Evolutionary conservation across 805 yeast genomes (phyloP).

Genomic region (Teunomyces cretensis): DNA sequence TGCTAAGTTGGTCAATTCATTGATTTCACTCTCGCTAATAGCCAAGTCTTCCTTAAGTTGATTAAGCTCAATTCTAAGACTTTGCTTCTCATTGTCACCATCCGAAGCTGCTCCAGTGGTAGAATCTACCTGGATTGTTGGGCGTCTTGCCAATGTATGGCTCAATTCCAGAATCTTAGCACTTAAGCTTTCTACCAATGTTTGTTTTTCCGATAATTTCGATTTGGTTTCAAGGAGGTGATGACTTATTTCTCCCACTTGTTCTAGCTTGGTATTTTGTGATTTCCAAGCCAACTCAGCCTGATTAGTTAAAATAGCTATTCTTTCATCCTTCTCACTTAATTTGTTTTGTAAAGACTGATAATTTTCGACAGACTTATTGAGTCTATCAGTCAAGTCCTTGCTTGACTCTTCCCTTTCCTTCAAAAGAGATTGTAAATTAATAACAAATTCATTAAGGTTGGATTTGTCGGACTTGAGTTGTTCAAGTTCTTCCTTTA

Average conservation of each 20-base stretch:
- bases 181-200: constrained; percentile 38
- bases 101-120: neutral
- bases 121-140: constrained; percentile 1
- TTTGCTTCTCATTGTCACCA: constrained; percentile 9
- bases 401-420: constrained; percentile 58
- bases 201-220: constrained; percentile 41
- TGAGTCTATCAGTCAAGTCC: constrained; percentile 50
- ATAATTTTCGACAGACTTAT: constrained; percentile 49
- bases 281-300: constrained; percentile 54
- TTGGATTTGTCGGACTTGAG: constrained; percentile 59
- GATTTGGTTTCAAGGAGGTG: constrained; percentile 45
- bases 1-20: constrained; percentile 64
- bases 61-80: constrained; percentile 35
- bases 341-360: constrained; percentile 46
- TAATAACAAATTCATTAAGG: constrained; percentile 55
- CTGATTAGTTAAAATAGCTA: constrained; percentile 53
- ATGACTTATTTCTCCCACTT: constrained; percentile 53
- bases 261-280: constrained; percentile 52
- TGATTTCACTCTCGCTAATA: constrained; percentile 54
- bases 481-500: constrained; percentile 51
- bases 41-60: constrained; percentile 54
- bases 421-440: constrained; percentile 57
- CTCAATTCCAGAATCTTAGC: constrained; percentile 26
- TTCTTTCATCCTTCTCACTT: constrained; percentile 53
- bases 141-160: constrained; percentile 5